Evolutionary conservation across 805 yeast species (phyloP).

Genomic region (Saturnispora saitoi): DNA sequence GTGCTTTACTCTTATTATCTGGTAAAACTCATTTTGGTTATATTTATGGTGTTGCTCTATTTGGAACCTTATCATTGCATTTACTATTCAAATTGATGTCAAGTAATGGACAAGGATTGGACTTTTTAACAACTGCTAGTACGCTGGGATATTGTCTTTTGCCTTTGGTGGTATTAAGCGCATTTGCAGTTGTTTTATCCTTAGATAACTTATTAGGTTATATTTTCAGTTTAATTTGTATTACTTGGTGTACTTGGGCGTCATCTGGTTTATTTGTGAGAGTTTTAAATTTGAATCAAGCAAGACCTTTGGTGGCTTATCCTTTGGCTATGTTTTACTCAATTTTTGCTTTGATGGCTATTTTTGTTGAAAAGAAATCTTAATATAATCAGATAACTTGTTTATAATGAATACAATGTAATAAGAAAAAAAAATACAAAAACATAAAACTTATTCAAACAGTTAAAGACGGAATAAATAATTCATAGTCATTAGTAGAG

Average conservation of each 20-base stretch:
- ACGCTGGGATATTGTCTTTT: conserved; percentile 90
- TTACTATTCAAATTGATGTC: conserved; percentile 84
- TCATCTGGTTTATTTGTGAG: conserved; percentile 90
- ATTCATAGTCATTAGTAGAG: conserved; percentile 54
- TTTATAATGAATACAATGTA: not conserved
- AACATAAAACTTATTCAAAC: not conserved
- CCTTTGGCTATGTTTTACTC: conserved; percentile 88
- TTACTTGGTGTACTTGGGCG: conserved; percentile 86
- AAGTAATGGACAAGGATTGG: conserved; percentile 32
- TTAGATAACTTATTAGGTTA: conserved; percentile 75
- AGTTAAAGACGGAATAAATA: conserved; percentile 50
- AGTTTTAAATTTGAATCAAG: conserved; percentile 72
- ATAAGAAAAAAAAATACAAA: not conserved
- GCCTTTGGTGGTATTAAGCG: conserved; percentile 76
- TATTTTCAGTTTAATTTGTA: conserved; percentile 52
- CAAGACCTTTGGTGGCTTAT: conserved; percentile 85
- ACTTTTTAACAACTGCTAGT: conserved; percentile 68
- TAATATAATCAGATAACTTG: not conserved
- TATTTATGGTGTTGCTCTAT: conserved; percentile 89
- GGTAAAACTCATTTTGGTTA: conserved; percentile 97
- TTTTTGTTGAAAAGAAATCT: conserved; percentile 40
- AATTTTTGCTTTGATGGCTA: conserved; percentile 92
- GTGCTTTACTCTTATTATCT: conserved; percentile 68
- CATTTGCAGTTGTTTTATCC: conserved; percentile 54
- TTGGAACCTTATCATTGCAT: conserved; percentile 83